These are phyloP conservation scores for Gossypium schwendimanii DNA, from an alignment of 441 rosid species.

Conservation along the genomic window DNA sequence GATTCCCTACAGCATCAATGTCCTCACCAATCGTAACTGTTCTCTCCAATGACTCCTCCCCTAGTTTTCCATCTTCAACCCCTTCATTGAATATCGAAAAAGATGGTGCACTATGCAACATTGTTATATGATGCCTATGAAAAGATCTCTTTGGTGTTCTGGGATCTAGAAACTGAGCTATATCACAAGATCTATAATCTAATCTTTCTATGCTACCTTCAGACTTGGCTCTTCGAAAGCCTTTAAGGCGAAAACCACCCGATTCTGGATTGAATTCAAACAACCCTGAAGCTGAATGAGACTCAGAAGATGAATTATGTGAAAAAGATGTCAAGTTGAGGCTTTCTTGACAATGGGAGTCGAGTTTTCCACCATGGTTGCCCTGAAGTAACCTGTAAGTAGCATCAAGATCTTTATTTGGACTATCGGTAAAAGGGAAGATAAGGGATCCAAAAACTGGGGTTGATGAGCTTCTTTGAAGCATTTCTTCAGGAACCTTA, in stretches of 20 bases:
- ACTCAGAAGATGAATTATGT: constrained; percentile 10
- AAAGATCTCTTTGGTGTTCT: constrained; percentile 12
- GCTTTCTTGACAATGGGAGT: neutral
- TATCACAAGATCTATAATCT: constrained; percentile 5
- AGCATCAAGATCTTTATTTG: constrained; percentile 15
- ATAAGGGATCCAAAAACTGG: constrained; percentile 14
- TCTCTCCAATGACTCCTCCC: constrained; percentile 26
- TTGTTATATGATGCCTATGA: constrained; percentile 12
- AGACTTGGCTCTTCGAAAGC: constrained; percentile 24
- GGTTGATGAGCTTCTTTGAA: constrained; percentile 23
- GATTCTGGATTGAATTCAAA: constrained; percentile 12
- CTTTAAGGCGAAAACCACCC: neutral
- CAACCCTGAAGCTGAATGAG: constrained; percentile 4
- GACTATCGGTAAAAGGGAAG: constrained; percentile 17
- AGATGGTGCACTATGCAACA: constrained; percentile 55
- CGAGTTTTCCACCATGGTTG: neutral
- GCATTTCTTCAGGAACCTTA: constrained; percentile 15
- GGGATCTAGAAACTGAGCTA: constrained; percentile 13
- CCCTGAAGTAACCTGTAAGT: constrained; percentile 10
- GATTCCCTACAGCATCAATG: constrained; percentile 22
- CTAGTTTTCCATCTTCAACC: constrained; percentile 17
- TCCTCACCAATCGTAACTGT: constrained; percentile 42
- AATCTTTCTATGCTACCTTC: constrained; percentile 26
- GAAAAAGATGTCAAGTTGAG: constrained; percentile 11
- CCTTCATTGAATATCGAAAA: constrained; percentile 40